These are phyloP conservation scores for Saccharomycopsis guyanensis DNA, from an alignment of 805 yeast genomes.

Conservation along the genomic window DNA sequence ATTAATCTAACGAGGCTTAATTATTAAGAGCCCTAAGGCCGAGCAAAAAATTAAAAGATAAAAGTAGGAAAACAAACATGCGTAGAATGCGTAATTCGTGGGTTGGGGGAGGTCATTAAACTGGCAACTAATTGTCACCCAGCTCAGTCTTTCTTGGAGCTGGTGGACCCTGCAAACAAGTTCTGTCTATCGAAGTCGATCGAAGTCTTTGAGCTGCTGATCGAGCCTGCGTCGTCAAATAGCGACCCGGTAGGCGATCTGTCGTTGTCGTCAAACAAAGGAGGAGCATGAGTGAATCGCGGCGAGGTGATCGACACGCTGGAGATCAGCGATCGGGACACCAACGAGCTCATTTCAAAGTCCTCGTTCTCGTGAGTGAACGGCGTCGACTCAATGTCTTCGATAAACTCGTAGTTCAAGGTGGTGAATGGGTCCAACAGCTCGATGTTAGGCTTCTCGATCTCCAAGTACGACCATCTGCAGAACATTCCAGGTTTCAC, in stretches of 20 bases:
- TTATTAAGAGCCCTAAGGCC: no score
- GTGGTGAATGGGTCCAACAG: conserved; percentile 17
- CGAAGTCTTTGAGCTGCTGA: conserved; percentile 11
- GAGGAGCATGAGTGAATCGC: background rate
- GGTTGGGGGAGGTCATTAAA: no score
- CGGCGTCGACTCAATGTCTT: conserved; percentile 15
- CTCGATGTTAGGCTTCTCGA: conserved; percentile 25
- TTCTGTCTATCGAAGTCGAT: conserved; percentile 4
- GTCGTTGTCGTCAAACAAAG: background rate
- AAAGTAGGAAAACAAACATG: background rate
- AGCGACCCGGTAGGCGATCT: conserved; percentile 8
- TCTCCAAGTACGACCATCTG: conserved; percentile 56
- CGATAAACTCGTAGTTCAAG: conserved; percentile 4
- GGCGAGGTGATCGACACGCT: conserved; percentile 9
- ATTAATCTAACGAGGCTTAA: no score
- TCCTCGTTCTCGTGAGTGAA: conserved; percentile 9
- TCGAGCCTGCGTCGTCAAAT: conserved; percentile 8
- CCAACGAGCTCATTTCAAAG: conserved; percentile 18
- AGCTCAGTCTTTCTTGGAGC: background rate
- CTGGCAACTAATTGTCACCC: no score
- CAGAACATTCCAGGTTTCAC: conserved; percentile 46
- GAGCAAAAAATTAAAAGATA: no score
- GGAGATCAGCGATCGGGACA: conserved; percentile 16
- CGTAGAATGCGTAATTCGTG: background rate
- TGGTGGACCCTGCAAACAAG: background rate